Percentiles rank a stretch among this genome's conserved stretches.
Conservation (phyloP, 805 yeast genomes). For the Hanseniaspora jakobsenii region DNA sequence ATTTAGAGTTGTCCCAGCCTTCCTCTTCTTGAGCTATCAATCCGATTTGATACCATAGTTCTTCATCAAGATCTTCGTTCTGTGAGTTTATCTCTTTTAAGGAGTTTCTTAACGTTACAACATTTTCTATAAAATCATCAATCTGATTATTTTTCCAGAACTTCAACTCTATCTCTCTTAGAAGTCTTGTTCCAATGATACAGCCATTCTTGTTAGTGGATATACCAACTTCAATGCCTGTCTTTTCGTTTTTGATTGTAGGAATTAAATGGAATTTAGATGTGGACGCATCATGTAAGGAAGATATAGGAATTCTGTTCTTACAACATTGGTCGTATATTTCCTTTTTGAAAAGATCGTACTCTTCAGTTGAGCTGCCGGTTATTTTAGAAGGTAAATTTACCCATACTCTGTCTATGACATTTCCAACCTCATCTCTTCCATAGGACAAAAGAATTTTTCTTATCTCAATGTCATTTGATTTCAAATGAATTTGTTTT, state of each 20-base stretch:
- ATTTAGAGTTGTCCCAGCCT: constrained; percentile 43
- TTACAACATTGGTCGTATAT: constrained; percentile 43
- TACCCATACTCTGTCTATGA: constrained; percentile 71
- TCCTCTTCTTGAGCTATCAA: constrained; percentile 51
- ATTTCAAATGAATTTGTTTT: not conserved
- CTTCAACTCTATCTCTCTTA: constrained; percentile 52
- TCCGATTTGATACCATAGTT: constrained; percentile 19
- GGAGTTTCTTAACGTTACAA: constrained; percentile 50
- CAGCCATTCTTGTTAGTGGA: constrained; percentile 87
- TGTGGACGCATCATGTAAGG: constrained; percentile 56
- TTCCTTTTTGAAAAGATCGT: constrained; percentile 26
- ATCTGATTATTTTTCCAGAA: constrained; percentile 50
- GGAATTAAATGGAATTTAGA: constrained; percentile 72
- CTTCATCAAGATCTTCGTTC: not conserved
- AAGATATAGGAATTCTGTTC: constrained; percentile 70
- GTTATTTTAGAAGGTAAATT: constrained; percentile 28
- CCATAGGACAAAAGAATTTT: constrained; percentile 31
- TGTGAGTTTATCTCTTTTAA: constrained; percentile 29
- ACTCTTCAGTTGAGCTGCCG: constrained; percentile 12
- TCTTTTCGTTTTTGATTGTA: constrained; percentile 42
- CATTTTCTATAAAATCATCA: constrained; percentile 52
- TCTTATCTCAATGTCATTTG: not conserved
- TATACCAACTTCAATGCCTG: constrained; percentile 61
- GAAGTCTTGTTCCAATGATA: constrained; percentile 66
- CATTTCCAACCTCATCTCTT: constrained; percentile 43